Percentiles rank a stretch among this genome's conserved stretches.
Conservation (phyloP, 2,329 filamentous ascomycete genomes). For the Penicillium sp. region DNA sequence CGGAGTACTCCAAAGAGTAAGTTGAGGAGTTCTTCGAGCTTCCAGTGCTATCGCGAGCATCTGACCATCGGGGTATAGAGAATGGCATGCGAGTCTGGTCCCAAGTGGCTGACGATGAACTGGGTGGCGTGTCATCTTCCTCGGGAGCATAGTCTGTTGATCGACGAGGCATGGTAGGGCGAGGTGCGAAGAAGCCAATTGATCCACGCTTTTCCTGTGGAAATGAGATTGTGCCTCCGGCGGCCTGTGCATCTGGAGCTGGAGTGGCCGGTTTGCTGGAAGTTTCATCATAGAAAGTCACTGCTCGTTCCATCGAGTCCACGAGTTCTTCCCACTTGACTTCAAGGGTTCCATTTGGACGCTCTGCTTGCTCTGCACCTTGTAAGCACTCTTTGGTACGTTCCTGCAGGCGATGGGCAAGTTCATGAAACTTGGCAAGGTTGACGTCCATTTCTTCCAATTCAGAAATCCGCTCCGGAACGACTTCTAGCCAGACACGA, state of each 20-base stretch:
- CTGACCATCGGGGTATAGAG: slow-evolving; percentile 44
- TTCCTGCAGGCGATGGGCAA: slow-evolving; percentile 47
- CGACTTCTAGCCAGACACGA: slow-evolving; percentile 56
- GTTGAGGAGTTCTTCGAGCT: slow-evolving; percentile 54
- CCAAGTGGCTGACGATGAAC: slow-evolving; percentile 49
- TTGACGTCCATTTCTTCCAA: slow-evolving; percentile 43
- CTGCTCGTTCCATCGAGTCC: slow-evolving; percentile 51
- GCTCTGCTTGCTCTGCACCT: slow-evolving; percentile 53
- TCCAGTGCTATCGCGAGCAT: slow-evolving; percentile 46
- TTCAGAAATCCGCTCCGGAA: slow-evolving; percentile 45
- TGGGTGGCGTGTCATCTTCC: slow-evolving; percentile 52
- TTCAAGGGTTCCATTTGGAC: slow-evolving; percentile 51
- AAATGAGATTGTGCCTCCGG: slow-evolving; percentile 24
- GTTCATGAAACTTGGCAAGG: slow-evolving; percentile 48
- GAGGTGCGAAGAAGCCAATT: slow-evolving; percentile 44
- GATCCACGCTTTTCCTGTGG: slow-evolving; percentile 41
- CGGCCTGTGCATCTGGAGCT: slow-evolving; percentile 34
- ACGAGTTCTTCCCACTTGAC: slow-evolving; percentile 56
- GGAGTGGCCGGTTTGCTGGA: slow-evolving; percentile 45
- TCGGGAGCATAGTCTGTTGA: slow-evolving; percentile 44
- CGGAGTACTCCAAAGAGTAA: slow-evolving; percentile 47
- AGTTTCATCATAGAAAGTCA: slow-evolving; percentile 47
- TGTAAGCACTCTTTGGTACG: slow-evolving; percentile 52
- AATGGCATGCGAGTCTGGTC: slow-evolving; percentile 48
- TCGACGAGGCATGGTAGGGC: slow-evolving; percentile 43